Base-by-base conservation (phyloP, 805 yeast genomes). In the Candida rishiriensis region DNA sequence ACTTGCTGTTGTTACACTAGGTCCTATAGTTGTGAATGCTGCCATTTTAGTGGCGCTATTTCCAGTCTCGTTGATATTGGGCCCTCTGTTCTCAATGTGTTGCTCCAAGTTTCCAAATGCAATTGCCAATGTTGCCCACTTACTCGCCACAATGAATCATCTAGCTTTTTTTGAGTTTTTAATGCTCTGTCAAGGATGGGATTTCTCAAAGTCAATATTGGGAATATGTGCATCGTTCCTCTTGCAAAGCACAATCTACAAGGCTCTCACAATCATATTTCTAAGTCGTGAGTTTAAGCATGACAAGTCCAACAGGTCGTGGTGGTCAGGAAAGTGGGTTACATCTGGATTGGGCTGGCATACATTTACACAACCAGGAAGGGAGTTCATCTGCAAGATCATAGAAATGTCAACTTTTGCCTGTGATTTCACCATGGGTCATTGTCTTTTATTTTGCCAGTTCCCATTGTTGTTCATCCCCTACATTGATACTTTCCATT, bases 291-390 rank as follows among this genome's bases (percentile, higher is more conserved):
- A 88, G 55, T 73, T 73, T 52, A 75, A 71, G 45, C 78, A 74
- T 50, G 84, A 76, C 49, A 73, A 69, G 37, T 65, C 86, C 0
- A 85, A 83, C 53, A 59, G 75, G 32, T 83, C 90, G 2, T 83
- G 88, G 88, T 85, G 90, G 89, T 75, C 87, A 10, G 89, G 90
- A 0, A 77, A 72, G 44, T 85, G 91, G 91, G 55, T 74, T 38
- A 72, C 71, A 12, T 71, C 81, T 0, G 81, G 81, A 0, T 66
- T 83, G 37, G 88, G 89, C 0, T 78, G 83, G 78, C 61, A 73
- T 38, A 66, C 78, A 0, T 41, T 83, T 6, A 66, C 81, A 2
- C 89, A 83, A 49, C 89, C 89, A 1, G 47, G 73, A 3, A 64
- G 91, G 53, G 91, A 84, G 56, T 76, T 68, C 41, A 44, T 76